Base-by-base conservation (phyloP, 2,329 filamentous ascomycete species). In the Colletotrichum destructivum region DNA sequence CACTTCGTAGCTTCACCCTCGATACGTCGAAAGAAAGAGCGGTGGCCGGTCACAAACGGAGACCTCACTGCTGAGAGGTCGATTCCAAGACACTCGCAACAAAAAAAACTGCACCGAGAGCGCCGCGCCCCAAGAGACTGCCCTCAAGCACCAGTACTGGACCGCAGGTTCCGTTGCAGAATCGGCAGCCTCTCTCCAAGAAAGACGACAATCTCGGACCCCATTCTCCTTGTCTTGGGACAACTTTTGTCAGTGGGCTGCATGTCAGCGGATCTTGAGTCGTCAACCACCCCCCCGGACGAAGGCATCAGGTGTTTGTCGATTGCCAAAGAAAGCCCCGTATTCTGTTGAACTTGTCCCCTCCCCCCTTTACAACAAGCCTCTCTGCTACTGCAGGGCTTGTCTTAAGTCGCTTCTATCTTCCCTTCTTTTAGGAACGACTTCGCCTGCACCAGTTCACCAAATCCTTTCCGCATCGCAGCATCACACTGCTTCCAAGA, bases 11-110 rank as follows among this genome's bases (percentile, higher is more conserved):
- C 79, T 80, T 78, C 79, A 77, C 81, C 73, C n/a, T 75, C 73
- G 73, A 74, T 73, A 82, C 80, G 80, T 80, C 78, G 80, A 79
- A 77, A 79, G 77, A 86, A 87, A 84, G 80, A 83, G 85, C 84
- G 85, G 84, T 86, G 83, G 84, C 75, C 81, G 77, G 75, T 77
- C 76, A 82, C 85, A 88, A 87, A 86, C 85, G 83, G 78, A 78
- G 75, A 74, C 73, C 78, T 81, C 78, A 80, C 68, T 78, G 78
- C 79, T 79, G 79, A 83, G 78, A 82, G 79, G 80, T 81, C 84
- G 83, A 85, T 84, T 86, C 83, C 84, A 82, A 85, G 84, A 85
- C 82, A 83, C 75, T 40, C 75, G 77, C 78, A 81, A 87, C 85
- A 87, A 87, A 78, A 75, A 77, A 26, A 26, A 26, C 79, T 71